phyloP scores from a whole-genome alignment of 805 yeast species.

The Torulaspora microellipsoides region DNA sequence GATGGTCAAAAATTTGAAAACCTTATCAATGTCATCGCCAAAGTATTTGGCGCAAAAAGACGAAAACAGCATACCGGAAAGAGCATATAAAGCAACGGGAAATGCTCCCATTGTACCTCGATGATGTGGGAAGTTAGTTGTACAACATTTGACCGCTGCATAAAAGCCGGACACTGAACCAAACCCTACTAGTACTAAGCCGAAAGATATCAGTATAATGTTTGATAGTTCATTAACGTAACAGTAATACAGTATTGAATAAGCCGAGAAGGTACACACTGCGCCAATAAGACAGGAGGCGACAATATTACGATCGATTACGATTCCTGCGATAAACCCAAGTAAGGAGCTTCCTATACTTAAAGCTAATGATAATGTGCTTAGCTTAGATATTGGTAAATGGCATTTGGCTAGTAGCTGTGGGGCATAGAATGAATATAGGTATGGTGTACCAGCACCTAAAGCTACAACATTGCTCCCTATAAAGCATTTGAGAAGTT shows the following conservation, averaged over 20 bases:
- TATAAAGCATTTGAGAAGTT: conserved; percentile 21
- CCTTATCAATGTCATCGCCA: conserved; percentile 47
- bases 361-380: conserved; percentile 57
- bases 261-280: conserved; percentile 49
- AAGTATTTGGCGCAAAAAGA: conserved; percentile 51
- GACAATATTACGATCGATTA: conserved; percentile 56
- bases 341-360: conserved; percentile 64
- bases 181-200: conserved; percentile 54
- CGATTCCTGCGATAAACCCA: conserved; percentile 65
- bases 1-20: conserved; percentile 51
- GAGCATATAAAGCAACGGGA: conserved; percentile 65
- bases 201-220: conserved; percentile 41
- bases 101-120: conserved; percentile 67
- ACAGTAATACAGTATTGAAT: conserved; percentile 45
- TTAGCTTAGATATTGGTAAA: conserved; percentile 56
- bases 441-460: conserved; percentile 72
- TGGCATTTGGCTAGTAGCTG: conserved; percentile 56
- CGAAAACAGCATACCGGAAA: conserved; percentile 65
- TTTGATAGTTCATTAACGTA: conserved; percentile 41
- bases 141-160: conserved; percentile 47
- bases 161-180: conserved; percentile 61
- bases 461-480: conserved; percentile 47
- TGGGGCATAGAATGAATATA: conserved; percentile 73
- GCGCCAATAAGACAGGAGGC: conserved; percentile 53
- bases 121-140: conserved; percentile 62